Percentiles rank a stretch among this genome's conserved stretches.
These are phyloP conservation scores for Aspergillus tubingensis DNA, from an alignment of 2,329 filamentous ascomycete species.

Conservation along the genomic window DNA sequence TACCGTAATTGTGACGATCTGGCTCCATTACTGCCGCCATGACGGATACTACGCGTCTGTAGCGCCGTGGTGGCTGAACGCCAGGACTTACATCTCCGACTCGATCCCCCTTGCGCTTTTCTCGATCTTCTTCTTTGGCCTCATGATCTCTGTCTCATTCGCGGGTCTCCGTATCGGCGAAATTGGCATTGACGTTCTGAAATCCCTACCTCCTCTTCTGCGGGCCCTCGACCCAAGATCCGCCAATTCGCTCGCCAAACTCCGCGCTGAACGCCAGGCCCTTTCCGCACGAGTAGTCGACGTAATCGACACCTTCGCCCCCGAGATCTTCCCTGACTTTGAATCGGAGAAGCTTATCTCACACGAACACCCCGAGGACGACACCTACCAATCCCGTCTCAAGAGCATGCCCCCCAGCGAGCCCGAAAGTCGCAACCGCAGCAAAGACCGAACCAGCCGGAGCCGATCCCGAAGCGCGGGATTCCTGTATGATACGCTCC, in stretches of 20 bases:
- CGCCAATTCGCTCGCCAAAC: slow-evolving; percentile 77
- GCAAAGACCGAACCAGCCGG: slow-evolving; percentile 18
- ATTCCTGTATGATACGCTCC: slow-evolving; percentile 12
- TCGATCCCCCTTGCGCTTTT: slow-evolving; percentile 2
- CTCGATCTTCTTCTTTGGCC: slow-evolving; percentile 68
- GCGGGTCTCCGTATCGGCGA: slow-evolving; percentile 93
- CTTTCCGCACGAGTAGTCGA: slow-evolving; percentile 83
- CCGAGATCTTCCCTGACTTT: slow-evolving; percentile 97
- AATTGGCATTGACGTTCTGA: slow-evolving; percentile 98
- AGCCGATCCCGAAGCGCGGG: slow-evolving; percentile 17
- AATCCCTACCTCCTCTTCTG: slow-evolving; percentile 84
- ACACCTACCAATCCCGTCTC: slow-evolving; percentile 15
- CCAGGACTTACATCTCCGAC: slow-evolving; percentile 7
- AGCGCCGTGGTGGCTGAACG: slow-evolving; percentile 68
- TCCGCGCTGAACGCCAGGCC: slow-evolving; percentile 70
- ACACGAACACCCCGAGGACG: slow-evolving; percentile 57
- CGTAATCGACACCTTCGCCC: slow-evolving; percentile 91
- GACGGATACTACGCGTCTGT: slow-evolving; percentile 79
- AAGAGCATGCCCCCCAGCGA: slow-evolving; percentile 27
- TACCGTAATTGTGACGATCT: slow-evolving; percentile 70
- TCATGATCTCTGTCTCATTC: slow-evolving; percentile 77
- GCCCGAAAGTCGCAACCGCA: slow-evolving; percentile 17
- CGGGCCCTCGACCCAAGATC: slow-evolving; percentile 82
- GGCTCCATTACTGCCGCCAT: slow-evolving; percentile 77
- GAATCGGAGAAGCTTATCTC: slow-evolving; percentile 80